Evolutionary conservation across 768 basidiomycete species (phyloP).

Genomic region (Podaxis mareebaensis): DNA sequence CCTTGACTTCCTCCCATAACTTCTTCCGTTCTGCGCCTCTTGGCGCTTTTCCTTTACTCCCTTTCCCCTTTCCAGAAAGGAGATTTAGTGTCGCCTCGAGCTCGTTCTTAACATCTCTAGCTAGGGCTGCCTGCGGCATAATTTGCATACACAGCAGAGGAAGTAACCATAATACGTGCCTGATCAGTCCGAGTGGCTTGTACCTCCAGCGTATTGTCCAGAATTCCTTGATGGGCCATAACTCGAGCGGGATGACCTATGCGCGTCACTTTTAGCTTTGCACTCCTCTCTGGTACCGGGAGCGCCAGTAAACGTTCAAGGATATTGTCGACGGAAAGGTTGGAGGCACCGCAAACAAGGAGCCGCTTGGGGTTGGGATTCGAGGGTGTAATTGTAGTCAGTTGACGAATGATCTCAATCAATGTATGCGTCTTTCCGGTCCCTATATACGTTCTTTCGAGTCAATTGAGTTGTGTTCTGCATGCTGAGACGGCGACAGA

Average conservation of each 20-base stretch:
- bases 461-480: not conserved
- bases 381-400: conserved; percentile 48
- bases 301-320: conserved; percentile 78
- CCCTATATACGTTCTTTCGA: conserved; percentile 36
- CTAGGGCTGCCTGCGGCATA: conserved; percentile 63
- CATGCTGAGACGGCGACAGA: conserved; percentile 18
- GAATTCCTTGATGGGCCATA: conserved; percentile 65
- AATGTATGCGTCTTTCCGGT: conserved; percentile 97
- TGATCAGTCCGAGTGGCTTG: conserved; percentile 76
- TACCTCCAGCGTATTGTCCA: conserved; percentile 71
- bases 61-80: conserved; percentile 74
- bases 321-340: conserved; percentile 95
- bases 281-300: conserved; percentile 48
- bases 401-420: conserved; percentile 89
- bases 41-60: conserved; percentile 68
- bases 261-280: conserved; percentile 70
- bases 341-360: conserved; percentile 91
- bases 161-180: conserved; percentile 20
- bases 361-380: conserved; percentile 60
- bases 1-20: conserved; percentile 85
- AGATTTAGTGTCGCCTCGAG: conserved; percentile 66
- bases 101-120: conserved; percentile 88
- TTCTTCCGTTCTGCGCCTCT: conserved; percentile 75
- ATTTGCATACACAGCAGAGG: not conserved
- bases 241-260: conserved; percentile 96